Conservation (phyloP, 257 asterid species). For the Jasminum sambac region DNA sequence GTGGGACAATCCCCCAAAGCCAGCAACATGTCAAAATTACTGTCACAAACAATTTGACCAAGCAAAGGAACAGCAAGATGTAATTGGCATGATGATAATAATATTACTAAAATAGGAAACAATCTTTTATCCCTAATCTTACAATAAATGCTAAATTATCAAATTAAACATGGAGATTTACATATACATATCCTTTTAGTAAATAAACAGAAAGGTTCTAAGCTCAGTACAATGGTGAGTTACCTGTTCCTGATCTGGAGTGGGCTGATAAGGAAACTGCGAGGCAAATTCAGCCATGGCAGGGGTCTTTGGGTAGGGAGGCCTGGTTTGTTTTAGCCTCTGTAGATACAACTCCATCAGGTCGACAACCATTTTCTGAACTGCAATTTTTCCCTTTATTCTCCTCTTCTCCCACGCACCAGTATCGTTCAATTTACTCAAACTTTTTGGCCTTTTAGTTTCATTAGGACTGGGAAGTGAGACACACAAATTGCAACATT, state of each 20-base stretch:
- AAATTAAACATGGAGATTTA: not conserved
- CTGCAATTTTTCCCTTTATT: constrained; percentile 95
- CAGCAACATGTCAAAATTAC: constrained; percentile 22
- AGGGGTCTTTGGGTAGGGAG: constrained; percentile 68
- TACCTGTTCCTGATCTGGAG: constrained; percentile 92
- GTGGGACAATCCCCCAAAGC: constrained; percentile 32
- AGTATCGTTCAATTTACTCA: constrained; percentile 86
- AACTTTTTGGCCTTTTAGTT: constrained; percentile 66
- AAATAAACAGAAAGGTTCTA: constrained; percentile 15
- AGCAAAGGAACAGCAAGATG: constrained; percentile 9
- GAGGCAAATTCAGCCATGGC: constrained; percentile 69
- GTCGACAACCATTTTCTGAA: constrained; percentile 96
- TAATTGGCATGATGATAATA: constrained; percentile 13
- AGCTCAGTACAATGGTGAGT: constrained; percentile 8
- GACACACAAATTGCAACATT: constrained; percentile 15
- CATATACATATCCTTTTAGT: not conserved
- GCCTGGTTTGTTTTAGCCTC: constrained; percentile 88
- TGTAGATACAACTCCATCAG: constrained; percentile 94
- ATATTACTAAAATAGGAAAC: not conserved
- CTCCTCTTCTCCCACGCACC: constrained; percentile 94
- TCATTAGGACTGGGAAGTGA: constrained; percentile 71
- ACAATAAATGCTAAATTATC: constrained; percentile 19
- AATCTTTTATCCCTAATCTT: constrained; percentile 1
- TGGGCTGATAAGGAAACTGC: constrained; percentile 80
- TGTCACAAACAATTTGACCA: constrained; percentile 10